Conservation (phyloP, 305 asterid species). For the Rubia tinctorum region DNA sequence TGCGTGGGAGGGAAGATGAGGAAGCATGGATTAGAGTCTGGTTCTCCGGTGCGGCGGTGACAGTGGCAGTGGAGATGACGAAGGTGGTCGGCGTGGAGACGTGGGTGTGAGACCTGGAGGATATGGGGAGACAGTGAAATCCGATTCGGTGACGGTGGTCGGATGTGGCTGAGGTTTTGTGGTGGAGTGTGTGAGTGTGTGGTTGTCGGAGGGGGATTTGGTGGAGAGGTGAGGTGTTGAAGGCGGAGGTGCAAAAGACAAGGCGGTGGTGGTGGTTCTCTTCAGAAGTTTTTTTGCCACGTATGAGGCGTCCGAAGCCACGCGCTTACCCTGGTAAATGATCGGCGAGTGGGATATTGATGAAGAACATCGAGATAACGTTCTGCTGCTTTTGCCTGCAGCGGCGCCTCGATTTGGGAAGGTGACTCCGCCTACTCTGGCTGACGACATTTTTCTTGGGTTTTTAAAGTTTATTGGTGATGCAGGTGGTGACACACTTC, state of each 20-base stretch:
- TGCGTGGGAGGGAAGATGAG: constrained; percentile 19
- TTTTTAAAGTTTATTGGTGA: neutral
- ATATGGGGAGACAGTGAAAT: too few relatives aligned
- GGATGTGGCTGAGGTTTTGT: too few relatives aligned
- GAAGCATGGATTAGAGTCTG: neutral
- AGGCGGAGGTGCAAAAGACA: too few relatives aligned
- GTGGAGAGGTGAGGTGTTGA: too few relatives aligned
- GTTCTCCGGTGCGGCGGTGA: neutral
- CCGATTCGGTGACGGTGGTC: too few relatives aligned
- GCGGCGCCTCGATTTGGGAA: constrained; percentile 25
- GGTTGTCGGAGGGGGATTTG: too few relatives aligned
- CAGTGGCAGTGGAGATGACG: too few relatives aligned
- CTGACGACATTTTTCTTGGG: constrained; percentile 21
- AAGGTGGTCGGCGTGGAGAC: too few relatives aligned
- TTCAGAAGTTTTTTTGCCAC: constrained; percentile 62
- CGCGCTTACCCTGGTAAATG: constrained; percentile 68
- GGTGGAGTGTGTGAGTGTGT: too few relatives aligned
- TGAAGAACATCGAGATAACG: constrained; percentile 27
- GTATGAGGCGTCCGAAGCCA: constrained; percentile 57
- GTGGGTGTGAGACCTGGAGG: too few relatives aligned
- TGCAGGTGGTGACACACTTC: neutral
- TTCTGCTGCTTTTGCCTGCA: constrained; percentile 22
- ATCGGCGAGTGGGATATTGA: constrained; percentile 49
- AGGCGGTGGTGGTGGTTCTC: too few relatives aligned
- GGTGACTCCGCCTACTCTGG: constrained; percentile 23